Evolutionary conservation across 164 flowering plant species (phyloP).

Genomic region (Warburgia ugandensis): DNA sequence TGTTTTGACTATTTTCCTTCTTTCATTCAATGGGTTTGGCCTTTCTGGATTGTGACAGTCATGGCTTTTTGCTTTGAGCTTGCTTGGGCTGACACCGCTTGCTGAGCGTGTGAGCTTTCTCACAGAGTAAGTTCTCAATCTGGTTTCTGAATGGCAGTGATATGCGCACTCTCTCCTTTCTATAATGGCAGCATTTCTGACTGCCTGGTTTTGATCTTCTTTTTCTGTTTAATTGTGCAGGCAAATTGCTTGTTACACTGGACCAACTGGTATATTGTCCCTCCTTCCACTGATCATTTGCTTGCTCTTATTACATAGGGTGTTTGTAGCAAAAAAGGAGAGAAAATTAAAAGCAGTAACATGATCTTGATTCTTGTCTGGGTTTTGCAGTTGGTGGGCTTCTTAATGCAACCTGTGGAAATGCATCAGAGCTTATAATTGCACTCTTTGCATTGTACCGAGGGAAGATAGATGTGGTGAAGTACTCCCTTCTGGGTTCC

Average conservation of each 20-base stretch:
- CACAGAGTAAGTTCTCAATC: conserved; percentile 91
- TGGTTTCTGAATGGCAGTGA: too few species aligned
- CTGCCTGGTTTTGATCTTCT: too few species aligned
- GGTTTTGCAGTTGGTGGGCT: conserved; percentile 92
- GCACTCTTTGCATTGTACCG: conserved; percentile 62
- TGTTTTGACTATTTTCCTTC: too few species aligned
- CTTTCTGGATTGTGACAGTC: too few species aligned
- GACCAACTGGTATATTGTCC: conserved; percentile 66
- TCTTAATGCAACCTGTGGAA: conserved; percentile 96
- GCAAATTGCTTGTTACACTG: conserved; percentile 79
- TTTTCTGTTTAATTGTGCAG: conserved; percentile 63
- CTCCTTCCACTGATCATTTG: too few species aligned
- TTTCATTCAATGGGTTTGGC: too few species aligned
- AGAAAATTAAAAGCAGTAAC: too few species aligned
- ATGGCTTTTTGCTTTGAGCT: conserved; percentile 85
- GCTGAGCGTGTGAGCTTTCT: conserved; percentile 94
- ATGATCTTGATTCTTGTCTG: too few species aligned
- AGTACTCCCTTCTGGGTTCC: conserved; percentile 86
- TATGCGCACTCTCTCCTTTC: too few species aligned
- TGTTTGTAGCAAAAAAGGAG: too few species aligned
- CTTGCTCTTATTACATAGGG: too few species aligned
- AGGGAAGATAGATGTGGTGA: conserved; percentile 59
- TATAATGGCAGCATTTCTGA: too few species aligned
- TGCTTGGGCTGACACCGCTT: conserved; percentile 74
- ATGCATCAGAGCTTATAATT: conserved; percentile 88